A percentile compares a stretch with the other conserved stretches of the same genome.
Evolutionary conservation across 495 filamentous ascomycete genomes (phyloP).

Genomic region (Stereocaulon alpinum): DNA sequence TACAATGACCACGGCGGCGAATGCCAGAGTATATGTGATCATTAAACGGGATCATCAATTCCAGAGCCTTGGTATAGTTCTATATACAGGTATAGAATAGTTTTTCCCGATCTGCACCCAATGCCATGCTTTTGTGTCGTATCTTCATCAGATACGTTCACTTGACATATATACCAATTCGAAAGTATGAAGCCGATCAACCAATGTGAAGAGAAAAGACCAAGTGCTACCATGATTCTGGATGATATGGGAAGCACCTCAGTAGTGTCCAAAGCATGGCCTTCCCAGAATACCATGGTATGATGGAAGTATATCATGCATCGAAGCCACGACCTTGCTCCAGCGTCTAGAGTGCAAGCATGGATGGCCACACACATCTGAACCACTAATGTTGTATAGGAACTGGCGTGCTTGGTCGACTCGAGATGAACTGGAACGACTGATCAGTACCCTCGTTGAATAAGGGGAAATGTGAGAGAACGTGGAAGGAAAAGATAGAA

Average conservation of each 20-base stretch:
- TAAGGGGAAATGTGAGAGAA: background rate
- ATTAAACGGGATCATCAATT: too few species aligned
- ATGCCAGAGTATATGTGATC: too few species aligned
- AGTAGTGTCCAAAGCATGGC: background rate
- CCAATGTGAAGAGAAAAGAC: background rate
- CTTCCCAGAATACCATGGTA: too few species aligned
- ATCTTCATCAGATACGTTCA: background rate
- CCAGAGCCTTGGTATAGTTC: background rate
- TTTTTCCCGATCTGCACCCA: background rate
- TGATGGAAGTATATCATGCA: background rate
- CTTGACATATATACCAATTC: background rate
- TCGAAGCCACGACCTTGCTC: background rate
- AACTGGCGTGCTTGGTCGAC: slow-evolving; percentile 15
- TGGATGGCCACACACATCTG: background rate
- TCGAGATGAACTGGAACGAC: slow-evolving; percentile 13
- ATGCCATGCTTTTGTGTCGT: background rate
- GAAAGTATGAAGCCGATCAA: background rate
- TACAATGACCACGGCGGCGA: too few species aligned
- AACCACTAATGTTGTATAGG: background rate
- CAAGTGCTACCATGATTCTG: background rate
- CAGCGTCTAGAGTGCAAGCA: background rate
- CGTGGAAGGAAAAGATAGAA: background rate
- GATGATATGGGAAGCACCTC: too few species aligned
- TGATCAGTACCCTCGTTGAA: background rate
- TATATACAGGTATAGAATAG: background rate